Conservation (phyloP, 306 rosid species). For the barrel medic (Medicago truncatula) region DNA sequence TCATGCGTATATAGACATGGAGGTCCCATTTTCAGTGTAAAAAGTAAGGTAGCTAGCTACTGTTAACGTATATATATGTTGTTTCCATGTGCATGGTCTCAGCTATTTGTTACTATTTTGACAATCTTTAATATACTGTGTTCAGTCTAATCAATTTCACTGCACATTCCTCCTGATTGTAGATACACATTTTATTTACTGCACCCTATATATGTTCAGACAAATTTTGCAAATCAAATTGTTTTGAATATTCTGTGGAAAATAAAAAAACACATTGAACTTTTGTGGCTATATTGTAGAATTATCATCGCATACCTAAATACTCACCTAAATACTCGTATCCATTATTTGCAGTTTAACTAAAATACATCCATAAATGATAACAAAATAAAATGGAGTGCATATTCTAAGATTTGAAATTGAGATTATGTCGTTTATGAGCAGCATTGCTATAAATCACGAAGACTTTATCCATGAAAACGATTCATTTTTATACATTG, state of each 20-base stretch:
- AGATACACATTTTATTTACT: background rate
- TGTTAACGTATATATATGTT: background rate
- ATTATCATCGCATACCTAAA: too few relatives aligned
- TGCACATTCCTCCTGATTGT: conserved; percentile 9
- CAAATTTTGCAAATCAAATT: background rate
- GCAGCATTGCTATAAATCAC: too few relatives aligned
- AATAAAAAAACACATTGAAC: background rate
- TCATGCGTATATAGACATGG: conserved; percentile 14
- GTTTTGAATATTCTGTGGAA: background rate
- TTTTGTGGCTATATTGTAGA: background rate
- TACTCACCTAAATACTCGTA: too few relatives aligned
- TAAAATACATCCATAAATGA: too few relatives aligned
- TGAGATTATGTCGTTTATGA: too few relatives aligned
- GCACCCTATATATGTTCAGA: background rate
- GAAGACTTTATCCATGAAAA: too few relatives aligned
- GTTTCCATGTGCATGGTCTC: background rate
- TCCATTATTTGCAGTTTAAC: too few relatives aligned
- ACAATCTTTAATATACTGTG: background rate
- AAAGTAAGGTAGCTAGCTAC: conserved; percentile 4
- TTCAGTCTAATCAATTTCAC: background rate
- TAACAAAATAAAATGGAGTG: too few relatives aligned
- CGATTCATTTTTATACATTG: too few relatives aligned
- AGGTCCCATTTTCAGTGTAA: conserved; percentile 53
- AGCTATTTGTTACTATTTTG: background rate
- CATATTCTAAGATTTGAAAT: too few relatives aligned